phyloP scores from a whole-genome alignment of 805 yeast species.

The Myxozyma mucilagina region DNA sequence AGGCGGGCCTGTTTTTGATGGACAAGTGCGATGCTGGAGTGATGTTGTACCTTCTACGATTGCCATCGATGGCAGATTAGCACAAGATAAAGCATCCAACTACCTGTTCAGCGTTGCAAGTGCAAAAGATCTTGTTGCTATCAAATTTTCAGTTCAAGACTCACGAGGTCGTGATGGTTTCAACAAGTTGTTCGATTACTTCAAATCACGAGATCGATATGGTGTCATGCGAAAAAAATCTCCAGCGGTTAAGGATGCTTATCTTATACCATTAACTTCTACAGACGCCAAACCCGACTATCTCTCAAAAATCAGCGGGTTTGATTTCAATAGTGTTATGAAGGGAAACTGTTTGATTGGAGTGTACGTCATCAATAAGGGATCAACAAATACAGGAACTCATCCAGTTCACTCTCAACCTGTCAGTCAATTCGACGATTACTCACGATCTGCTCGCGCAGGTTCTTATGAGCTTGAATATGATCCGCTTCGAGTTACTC shows the following conservation, averaged over 20 bases:
- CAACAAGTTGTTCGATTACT: conserved; percentile 48
- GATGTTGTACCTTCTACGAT: conserved; percentile 37
- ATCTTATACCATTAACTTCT: conserved; percentile 49
- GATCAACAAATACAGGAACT: background rate
- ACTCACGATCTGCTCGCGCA: background rate
- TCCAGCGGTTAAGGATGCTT: conserved; percentile 60
- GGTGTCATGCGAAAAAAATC: conserved; percentile 61
- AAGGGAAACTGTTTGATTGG: conserved; percentile 15
- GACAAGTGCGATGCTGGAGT: conserved; percentile 27
- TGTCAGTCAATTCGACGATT: background rate
- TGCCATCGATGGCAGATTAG: conserved; percentile 65
- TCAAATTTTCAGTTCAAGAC: conserved; percentile 46
- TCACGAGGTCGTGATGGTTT: conserved; percentile 34
- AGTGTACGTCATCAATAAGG: conserved; percentile 24
- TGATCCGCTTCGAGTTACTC: background rate
- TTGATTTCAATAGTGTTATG: conserved; percentile 5
- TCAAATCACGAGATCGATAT: conserved; percentile 49
- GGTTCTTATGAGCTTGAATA: conserved; percentile 3
- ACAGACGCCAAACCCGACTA: conserved; percentile 34
- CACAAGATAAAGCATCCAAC: conserved; percentile 52
- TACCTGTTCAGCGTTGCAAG: conserved; percentile 51
- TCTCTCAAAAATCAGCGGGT: conserved; percentile 12
- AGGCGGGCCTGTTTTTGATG: conserved; percentile 36
- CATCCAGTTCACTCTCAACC: background rate
- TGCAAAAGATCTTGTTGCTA: conserved; percentile 56